Evolutionary conservation across 306 rosid species (phyloP).

Genomic region (Rubus idaeus): DNA sequence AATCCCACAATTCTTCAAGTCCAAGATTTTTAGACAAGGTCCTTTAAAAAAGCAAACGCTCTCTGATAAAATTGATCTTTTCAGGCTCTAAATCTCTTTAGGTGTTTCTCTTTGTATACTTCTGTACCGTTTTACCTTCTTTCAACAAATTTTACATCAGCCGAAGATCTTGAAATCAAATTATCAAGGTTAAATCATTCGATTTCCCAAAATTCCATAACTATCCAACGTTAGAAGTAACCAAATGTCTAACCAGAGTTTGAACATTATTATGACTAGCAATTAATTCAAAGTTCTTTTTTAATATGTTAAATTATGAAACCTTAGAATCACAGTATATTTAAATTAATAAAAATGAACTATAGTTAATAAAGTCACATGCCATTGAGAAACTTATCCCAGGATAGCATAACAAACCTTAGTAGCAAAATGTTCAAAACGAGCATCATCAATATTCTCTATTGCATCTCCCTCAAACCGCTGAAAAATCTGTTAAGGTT

Average conservation of each 20-base stretch:
- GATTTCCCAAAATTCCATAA: neutral
- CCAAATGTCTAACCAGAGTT: neutral
- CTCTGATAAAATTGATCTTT: neutral
- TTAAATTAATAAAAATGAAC: neutral
- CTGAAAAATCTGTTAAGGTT: conserved; percentile 61
- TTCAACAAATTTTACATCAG: neutral
- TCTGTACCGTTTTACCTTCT: neutral
- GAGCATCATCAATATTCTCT: conserved; percentile 70
- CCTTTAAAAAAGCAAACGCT: neutral
- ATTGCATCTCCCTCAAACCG: conserved; percentile 63
- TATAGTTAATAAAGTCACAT: neutral
- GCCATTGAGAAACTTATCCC: neutral
- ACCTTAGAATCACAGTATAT: neutral
- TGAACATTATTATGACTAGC: neutral
- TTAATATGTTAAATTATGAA: neutral
- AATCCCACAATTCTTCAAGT: neutral
- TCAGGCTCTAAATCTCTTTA: neutral
- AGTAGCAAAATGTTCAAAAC: conserved; percentile 74
- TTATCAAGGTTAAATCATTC: neutral
- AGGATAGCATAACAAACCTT: conserved; percentile 47
- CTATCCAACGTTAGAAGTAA: neutral
- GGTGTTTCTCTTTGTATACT: neutral
- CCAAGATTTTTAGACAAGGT: neutral
- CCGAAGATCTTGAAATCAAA: neutral
- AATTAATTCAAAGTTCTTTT: neutral